Percentiles rank a stretch among this genome's conserved stretches.
These are phyloP conservation scores for Cystobasidium sp. DNA, from an alignment of 1,284 basidiomycete genomes.

Conservation along the genomic window DNA sequence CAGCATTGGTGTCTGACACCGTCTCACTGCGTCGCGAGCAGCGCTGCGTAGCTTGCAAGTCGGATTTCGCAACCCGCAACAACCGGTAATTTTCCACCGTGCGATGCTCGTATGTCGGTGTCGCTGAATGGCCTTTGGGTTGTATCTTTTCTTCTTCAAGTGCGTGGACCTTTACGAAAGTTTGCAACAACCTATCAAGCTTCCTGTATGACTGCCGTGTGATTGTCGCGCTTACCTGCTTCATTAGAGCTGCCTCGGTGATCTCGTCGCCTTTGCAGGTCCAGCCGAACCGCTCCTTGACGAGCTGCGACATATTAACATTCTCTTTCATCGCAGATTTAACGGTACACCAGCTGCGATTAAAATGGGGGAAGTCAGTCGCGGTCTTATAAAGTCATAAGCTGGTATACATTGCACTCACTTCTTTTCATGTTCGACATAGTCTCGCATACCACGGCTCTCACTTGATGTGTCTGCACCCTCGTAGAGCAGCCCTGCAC, in stretches of 20 bases:
- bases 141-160: slow-evolving; percentile 4
- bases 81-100: slow-evolving; percentile 10
- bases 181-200: background rate
- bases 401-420: slow-evolving; percentile 9
- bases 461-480: slow-evolving; percentile 2
- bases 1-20: slow-evolving; percentile 1
- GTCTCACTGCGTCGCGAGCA: background rate
- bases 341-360: slow-evolving; percentile 9
- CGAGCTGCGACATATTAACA: slow-evolving; percentile 5
- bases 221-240: slow-evolving; percentile 6
- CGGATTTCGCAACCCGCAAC: slow-evolving; percentile 3
- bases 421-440: slow-evolving; percentile 13
- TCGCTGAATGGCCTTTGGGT: background rate
- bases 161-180: slow-evolving; percentile 11
- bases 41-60: slow-evolving; percentile 13
- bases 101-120: slow-evolving; percentile 7
- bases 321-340: slow-evolving; percentile 3
- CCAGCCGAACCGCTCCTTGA: slow-evolving; percentile 25
- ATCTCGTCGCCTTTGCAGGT: slow-evolving; percentile 29
- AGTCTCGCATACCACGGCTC: slow-evolving; percentile 13
- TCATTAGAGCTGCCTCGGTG: slow-evolving; percentile 11
- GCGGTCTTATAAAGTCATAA: slow-evolving; percentile 8
- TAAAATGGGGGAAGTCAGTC: background rate
- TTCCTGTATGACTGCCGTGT: slow-evolving; percentile 2
- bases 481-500: slow-evolving; percentile 7